Base-by-base conservation (phyloP, 148 eudicot genomes). In the Polygonum aviculare region DNA sequence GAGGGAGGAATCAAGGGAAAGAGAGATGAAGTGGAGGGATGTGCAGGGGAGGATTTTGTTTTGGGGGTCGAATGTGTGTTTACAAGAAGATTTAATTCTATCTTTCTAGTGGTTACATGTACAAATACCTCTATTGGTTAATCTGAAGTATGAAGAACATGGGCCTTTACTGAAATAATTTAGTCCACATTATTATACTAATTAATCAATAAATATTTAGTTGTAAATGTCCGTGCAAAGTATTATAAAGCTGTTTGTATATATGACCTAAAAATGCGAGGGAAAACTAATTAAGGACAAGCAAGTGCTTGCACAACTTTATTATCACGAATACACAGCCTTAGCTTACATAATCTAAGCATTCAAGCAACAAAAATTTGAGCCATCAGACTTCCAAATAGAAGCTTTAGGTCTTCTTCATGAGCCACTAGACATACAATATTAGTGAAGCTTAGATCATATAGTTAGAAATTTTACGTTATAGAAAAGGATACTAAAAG, bases 91-190 rank as follows among this genome's bases (percentile, higher is more conserved):
- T 72, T 36, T 67, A 67, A 67, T 41, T 45, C 16, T 44, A 72
- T 72, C 36, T 41, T 3, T 72, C 75, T 72, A 41, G 74, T 72
- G 74, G 74, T 72, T 72, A 72, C 74, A 19, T 72, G 74, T 72
- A 72, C 74, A 72, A 72, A 72, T 72, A 72, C 74, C 74, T 45
- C 74, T 72, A 45, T 67, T 67, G 72, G 41, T 44, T 44, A 15
- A 62, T 62, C 72, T 41, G 6, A 67, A 35, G 72, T 35, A 65
- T 65, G 19, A 67, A 67, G 38, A 36, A 26, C 31, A 26, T 26
- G 36, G 72, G n/a, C 36, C 36, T 14, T 35, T 65, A 65, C 71
- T 65, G 3, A 65, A 62, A 2, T 62, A 11, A 62, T 31, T 54
- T 54, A 54, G 60, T 62, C 69, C 3, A 31, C 26, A 62, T 26